phyloP scores from a whole-genome alignment of 2,329 filamentous ascomycete genomes.

The Penicillium aurantiogriseum region DNA sequence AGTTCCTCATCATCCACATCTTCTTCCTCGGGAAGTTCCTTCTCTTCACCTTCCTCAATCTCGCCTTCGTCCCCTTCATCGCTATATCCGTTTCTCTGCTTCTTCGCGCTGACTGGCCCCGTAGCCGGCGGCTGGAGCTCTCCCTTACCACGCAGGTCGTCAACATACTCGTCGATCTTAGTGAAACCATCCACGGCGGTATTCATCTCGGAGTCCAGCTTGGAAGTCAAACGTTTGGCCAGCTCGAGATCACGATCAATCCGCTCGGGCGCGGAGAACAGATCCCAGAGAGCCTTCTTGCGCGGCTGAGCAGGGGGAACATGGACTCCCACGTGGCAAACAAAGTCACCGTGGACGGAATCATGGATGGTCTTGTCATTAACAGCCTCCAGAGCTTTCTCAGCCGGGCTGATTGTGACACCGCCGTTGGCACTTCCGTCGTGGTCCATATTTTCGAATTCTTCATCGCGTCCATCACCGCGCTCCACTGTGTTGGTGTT shows the following conservation, averaged over 20 bases:
- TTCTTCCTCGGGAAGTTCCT: constrained; percentile 62
- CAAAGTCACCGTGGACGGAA: constrained; percentile 89
- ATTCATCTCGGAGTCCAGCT: constrained; percentile 81
- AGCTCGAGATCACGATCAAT: constrained; percentile 86
- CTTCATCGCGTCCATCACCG: constrained; percentile 70
- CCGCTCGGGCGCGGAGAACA: constrained; percentile 91
- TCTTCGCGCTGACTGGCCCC: constrained; percentile 45
- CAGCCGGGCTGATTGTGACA: constrained; percentile 57
- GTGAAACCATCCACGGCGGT: constrained; percentile 71
- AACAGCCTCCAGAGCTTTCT: constrained; percentile 87
- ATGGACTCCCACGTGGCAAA: constrained; percentile 94
- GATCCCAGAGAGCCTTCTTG: constrained; percentile 95
- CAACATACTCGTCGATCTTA: constrained; percentile 83
- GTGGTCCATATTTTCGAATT: constrained; percentile 54
- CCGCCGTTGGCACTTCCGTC: constrained; percentile 35
- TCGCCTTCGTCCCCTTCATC: constrained; percentile 54
- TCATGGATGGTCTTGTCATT: constrained; percentile 98
- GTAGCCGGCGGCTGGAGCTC: constrained; percentile 65
- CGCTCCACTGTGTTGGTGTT: constrained; percentile 68
- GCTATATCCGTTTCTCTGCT: constrained; percentile 55
- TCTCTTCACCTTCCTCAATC: constrained; percentile 78
- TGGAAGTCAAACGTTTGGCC: constrained; percentile 76
- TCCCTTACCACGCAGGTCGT: constrained; percentile 73
- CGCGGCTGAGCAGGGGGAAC: constrained; percentile 80
- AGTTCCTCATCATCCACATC: constrained; percentile 89